Percentiles rank a stretch among this genome's conserved stretches.
Conservation (phyloP, 2,329 filamentous ascomycete genomes). For the Penicillium thymicola region DNA sequence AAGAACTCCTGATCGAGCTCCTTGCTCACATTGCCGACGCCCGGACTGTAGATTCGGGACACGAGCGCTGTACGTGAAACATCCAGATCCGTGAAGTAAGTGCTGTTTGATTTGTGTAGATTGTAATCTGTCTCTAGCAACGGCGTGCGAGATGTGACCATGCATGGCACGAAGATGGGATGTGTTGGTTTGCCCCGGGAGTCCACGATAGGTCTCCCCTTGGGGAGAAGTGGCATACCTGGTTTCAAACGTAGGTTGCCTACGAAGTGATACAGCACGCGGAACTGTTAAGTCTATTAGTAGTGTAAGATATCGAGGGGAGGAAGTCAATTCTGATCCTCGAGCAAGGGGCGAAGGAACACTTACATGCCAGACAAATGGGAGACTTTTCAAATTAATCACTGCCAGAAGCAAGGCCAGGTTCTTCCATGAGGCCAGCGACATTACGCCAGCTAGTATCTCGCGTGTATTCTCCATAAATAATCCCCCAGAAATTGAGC, state of each 20-base stretch:
- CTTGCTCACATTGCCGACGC: conserved; percentile 52
- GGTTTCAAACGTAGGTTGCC: conserved; percentile 53
- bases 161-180: conserved; percentile 69
- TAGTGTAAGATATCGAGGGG: not conserved
- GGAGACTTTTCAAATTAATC: conserved; percentile 39
- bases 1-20: conserved; percentile 53
- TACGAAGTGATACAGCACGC: conserved; percentile 57
- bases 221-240: conserved; percentile 46
- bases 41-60: conserved; percentile 62
- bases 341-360: not conserved
- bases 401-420: conserved; percentile 37
- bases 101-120: conserved; percentile 76
- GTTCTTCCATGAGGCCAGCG: conserved; percentile 34
- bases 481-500: not conserved
- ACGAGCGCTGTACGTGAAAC: conserved; percentile 78
- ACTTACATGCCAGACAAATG: conserved; percentile 42
- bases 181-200: conserved; percentile 43
- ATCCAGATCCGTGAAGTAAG: conserved; percentile 85
- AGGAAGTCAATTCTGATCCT: not conserved
- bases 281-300: conserved; percentile 45
- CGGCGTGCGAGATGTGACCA: conserved; percentile 64
- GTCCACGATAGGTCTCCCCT: conserved; percentile 34
- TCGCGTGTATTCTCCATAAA: conserved; percentile 24
- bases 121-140: conserved; percentile 83
- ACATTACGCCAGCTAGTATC: conserved; percentile 17